These are phyloP conservation scores for Amborella trichopoda DNA, from an alignment of 164 flowering plant species.

Conservation along the genomic window DNA sequence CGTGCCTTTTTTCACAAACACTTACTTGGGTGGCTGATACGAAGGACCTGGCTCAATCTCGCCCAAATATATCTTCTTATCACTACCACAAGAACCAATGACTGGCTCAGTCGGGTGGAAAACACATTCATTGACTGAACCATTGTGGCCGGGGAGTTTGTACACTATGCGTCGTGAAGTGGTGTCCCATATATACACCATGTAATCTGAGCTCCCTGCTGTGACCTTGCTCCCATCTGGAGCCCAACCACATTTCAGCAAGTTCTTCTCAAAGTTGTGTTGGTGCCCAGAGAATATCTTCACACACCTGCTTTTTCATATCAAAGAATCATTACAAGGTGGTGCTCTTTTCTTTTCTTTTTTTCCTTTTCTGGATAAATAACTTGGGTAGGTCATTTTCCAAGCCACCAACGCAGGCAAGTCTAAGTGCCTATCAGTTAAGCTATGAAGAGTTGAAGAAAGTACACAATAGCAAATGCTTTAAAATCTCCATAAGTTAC, in stretches of 20 bases:
- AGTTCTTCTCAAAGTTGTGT: slow-evolving; percentile 91
- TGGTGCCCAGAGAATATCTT: slow-evolving; percentile 89
- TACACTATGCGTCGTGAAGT: slow-evolving; percentile 77
- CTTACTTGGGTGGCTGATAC: slow-evolving; percentile 1
- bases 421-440: too few relatives aligned
- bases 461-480: too few relatives aligned
- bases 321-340: too few relatives aligned
- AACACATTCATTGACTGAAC: slow-evolving; percentile 80
- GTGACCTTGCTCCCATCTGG: slow-evolving; percentile 97
- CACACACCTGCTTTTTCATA: too few relatives aligned
- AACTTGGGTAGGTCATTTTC: too few relatives aligned
- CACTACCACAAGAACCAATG: slow-evolving; percentile 88
- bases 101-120: slow-evolving; percentile 92
- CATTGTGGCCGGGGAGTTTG: slow-evolving; percentile 96
- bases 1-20: too few relatives aligned
- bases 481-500: too few relatives aligned
- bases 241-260: slow-evolving; percentile 95
- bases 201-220: slow-evolving; percentile 89
- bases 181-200: slow-evolving; percentile 97
- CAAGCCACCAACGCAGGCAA: too few relatives aligned
- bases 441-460: too few relatives aligned
- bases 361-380: too few relatives aligned
- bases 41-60: slow-evolving; percentile 35
- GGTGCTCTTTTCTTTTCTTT: too few relatives aligned
- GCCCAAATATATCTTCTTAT: slow-evolving; percentile 85